These are phyloP conservation scores for Phytophthora idaei DNA, from an alignment of 352 stramenopile species.

Conservation along the genomic window DNA sequence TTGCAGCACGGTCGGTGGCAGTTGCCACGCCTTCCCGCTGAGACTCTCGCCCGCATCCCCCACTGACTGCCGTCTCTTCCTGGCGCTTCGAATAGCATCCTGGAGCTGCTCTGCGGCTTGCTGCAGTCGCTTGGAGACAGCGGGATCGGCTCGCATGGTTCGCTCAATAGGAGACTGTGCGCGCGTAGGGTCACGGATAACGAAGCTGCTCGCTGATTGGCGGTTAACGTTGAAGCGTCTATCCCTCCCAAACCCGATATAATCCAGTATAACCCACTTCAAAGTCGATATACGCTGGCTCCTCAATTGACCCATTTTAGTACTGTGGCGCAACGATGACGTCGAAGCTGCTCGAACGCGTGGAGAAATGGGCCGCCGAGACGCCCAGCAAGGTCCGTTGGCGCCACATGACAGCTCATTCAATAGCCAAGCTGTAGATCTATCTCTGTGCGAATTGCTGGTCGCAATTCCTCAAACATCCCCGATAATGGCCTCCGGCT, in stretches of 20 bases:
- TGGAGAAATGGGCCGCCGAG: slow-evolving; percentile 81
- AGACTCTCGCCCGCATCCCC: neutral
- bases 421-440: neutral
- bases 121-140: slow-evolving; percentile 44
- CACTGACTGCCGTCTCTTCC: slow-evolving; percentile 13
- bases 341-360: slow-evolving; percentile 72
- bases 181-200: slow-evolving; percentile 15
- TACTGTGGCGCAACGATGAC: slow-evolving; percentile 42
- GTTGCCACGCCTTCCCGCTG: slow-evolving; percentile 19
- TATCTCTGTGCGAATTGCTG: slow-evolving; percentile 5
- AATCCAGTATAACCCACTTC: slow-evolving; percentile 5
- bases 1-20: slow-evolving; percentile 25
- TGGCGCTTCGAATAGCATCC: slow-evolving; percentile 49
- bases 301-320: slow-evolving; percentile 20
- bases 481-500: neutral
- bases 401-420: neutral
- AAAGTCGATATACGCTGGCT: slow-evolving; percentile 24
- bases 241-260: slow-evolving; percentile 18
- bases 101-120: slow-evolving; percentile 59
- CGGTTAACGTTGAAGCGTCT: slow-evolving; percentile 14
- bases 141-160: slow-evolving; percentile 28
- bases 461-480: slow-evolving; percentile 7
- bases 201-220: slow-evolving; percentile 24
- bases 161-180: neutral
- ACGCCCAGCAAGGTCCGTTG: slow-evolving; percentile 56